Evolutionary conservation across 805 yeast species (phyloP).

Genomic region (Suhomyces faveliae): DNA sequence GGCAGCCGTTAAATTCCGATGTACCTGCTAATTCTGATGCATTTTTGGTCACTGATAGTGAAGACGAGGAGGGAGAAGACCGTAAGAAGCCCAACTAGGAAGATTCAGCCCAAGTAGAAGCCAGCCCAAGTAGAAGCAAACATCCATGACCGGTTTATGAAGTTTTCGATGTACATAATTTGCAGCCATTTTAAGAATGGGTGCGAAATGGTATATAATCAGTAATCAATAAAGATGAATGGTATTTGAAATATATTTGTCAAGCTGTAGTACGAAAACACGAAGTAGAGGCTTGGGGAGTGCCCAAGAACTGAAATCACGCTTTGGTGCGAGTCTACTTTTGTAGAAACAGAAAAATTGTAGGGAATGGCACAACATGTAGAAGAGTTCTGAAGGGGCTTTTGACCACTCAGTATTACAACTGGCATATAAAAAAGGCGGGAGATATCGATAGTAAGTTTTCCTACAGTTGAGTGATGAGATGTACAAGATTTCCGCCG

Average conservation of each 20-base stretch:
- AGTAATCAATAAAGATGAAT: not conserved
- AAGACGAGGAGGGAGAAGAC: constrained; percentile 34
- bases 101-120: not conserved
- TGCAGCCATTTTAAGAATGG: not conserved
- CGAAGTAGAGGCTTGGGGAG: no score
- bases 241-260: not conserved
- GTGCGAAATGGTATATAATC: not conserved
- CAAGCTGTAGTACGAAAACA: not conserved
- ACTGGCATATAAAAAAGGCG: no score
- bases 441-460: no score
- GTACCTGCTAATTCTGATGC: constrained; percentile 44
- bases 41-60: constrained; percentile 44
- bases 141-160: not conserved
- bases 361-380: no score
- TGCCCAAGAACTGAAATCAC: no score
- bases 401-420: no score
- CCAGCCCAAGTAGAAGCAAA: not conserved
- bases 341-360: no score
- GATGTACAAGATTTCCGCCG: no score
- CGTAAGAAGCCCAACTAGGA: constrained; percentile 3
- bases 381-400: no score
- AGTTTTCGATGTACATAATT: not conserved
- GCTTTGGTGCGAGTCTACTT: no score
- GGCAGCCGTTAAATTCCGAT: constrained; percentile 40
- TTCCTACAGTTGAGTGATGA: no score